Base-by-base conservation (phyloP, 495 filamentous ascomycete species). In the Lophium mytilinum region DNA sequence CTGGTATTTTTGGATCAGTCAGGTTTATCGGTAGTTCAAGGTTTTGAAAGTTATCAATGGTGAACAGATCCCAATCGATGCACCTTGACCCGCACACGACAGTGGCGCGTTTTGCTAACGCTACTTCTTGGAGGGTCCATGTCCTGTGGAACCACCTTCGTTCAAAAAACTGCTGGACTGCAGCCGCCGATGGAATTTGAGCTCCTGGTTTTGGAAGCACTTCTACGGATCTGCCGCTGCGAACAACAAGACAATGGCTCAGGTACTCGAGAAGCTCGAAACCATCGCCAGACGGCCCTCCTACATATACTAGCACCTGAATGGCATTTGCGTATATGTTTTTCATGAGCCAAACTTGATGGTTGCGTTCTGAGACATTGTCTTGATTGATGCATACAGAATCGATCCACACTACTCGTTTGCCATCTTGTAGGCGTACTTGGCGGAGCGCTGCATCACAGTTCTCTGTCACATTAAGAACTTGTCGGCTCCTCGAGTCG, bases 301-400 rank as follows among this genome's bases (percentile, higher is more conserved):
- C 41, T 9, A 45, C 9, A 19, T 45, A 15, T 1, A 45, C 41
- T n/a, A 45, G 15, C 6, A 45, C 41, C 19, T 45, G 9, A 19
- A 19, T 54, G 5, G 60, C 49, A 21, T 30, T 58, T 12, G 35
- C 17, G 41, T 58, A 63, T 6, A 63, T 55, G 21, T 51, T 54
- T 18, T 36, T 50, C 50, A 63, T 63, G 33, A 52, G 50, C 10
- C 34, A 53, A 50, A 69, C 67, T 57, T 68, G 65, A 33, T 62
- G 50, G n/a, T 55, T 57, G 9, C 63, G 60, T 57, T 69, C 62
- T 15, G 37, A 50, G 37, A 64, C 64, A 21, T 63, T 58, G 19
- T 58, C 21, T 48, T 67, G 67, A 52, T 69, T 66, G 53, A 69
- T 69, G 54, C 65, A 64, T 9, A 64, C 48, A 10, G 64, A 56